A percentile compares a stretch with the other conserved stretches of the same genome.
Evolutionary conservation across 371 early-diverging fungal species (phyloP).

Genomic region (Umbelopsis sp.): DNA sequence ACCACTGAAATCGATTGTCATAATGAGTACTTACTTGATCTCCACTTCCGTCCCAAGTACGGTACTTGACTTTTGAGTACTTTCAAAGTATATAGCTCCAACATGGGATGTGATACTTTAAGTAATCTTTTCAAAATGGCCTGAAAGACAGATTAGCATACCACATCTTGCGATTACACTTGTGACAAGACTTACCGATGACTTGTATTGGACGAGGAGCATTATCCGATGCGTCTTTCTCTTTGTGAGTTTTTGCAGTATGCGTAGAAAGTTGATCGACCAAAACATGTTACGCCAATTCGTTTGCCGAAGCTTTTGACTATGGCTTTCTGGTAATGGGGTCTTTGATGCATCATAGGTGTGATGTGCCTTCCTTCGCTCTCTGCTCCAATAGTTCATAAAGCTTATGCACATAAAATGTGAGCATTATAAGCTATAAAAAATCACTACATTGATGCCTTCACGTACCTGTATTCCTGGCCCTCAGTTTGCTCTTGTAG

Average conservation of each 20-base stretch:
- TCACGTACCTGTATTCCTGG: constrained; percentile 57
- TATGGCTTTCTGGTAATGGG: not conserved
- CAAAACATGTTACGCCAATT: constrained; percentile 72
- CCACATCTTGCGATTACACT: not conserved
- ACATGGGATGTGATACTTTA: constrained; percentile 67
- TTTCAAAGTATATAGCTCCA: constrained; percentile 78
- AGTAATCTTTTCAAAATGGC: constrained; percentile 76
- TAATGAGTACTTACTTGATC: constrained; percentile 54
- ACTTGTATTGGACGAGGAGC: constrained; percentile 84
- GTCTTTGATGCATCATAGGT: constrained; percentile 10
- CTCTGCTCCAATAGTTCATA: constrained; percentile 27
- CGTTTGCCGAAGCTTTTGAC: constrained; percentile 23
- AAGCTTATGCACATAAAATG: constrained; percentile 31
- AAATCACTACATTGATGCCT: not conserved
- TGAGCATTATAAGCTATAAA: not conserved
- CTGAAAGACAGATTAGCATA: constrained; percentile 25
- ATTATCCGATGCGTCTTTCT: constrained; percentile 75
- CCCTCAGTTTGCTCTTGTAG: constrained; percentile 64
- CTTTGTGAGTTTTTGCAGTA: constrained; percentile 84
- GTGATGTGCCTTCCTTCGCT: not conserved
- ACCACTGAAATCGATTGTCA: not conserved
- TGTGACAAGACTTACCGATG: constrained; percentile 52
- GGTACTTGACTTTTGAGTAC: constrained; percentile 81
- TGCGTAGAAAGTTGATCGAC: constrained; percentile 74
- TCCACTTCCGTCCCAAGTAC: constrained; percentile 83